Evolutionary conservation across 2,329 filamentous ascomycete genomes (phyloP).

Genomic region (Blumeriella jaapii): DNA sequence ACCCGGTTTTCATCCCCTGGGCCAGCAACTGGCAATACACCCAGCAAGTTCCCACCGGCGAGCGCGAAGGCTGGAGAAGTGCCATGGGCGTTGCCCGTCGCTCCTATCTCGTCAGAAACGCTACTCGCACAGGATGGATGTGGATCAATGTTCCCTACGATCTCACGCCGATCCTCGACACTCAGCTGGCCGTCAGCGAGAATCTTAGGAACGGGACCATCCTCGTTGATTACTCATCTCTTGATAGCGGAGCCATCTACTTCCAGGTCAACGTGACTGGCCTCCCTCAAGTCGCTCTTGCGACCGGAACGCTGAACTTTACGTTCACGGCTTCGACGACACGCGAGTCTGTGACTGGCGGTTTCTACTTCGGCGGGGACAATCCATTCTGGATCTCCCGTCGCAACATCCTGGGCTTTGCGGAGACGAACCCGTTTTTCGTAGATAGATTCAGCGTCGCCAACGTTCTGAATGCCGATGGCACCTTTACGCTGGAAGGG

Average conservation of each 20-base stretch:
- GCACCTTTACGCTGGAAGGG: slow-evolving; percentile 30
- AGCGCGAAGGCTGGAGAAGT: slow-evolving; percentile 40
- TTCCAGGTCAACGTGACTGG: slow-evolving; percentile 42
- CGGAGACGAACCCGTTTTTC: slow-evolving; percentile 38
- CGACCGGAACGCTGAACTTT: slow-evolving; percentile 34
- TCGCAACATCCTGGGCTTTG: slow-evolving; percentile 35
- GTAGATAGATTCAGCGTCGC: slow-evolving; percentile 38
- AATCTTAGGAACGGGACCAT: slow-evolving; percentile 37
- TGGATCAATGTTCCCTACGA: slow-evolving; percentile 40
- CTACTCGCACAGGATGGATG: slow-evolving; percentile 39
- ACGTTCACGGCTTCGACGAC: slow-evolving; percentile 39
- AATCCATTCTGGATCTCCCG: slow-evolving; percentile 40
- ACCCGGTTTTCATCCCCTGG: slow-evolving; percentile 37
- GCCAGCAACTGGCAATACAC: slow-evolving; percentile 50
- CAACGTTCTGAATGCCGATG: slow-evolving; percentile 15
- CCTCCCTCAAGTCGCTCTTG: slow-evolving; percentile 21
- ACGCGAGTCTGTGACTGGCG: slow-evolving; percentile 37
- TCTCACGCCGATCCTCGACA: slow-evolving; percentile 35
- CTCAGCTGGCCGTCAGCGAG: slow-evolving; percentile 32
- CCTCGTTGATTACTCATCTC: slow-evolving; percentile 37
- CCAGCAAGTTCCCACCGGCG: slow-evolving; percentile 40
- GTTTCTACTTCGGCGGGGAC: slow-evolving; percentile 38
- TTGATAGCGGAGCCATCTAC: slow-evolving; percentile 40
- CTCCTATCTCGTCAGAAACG: slow-evolving; percentile 37
- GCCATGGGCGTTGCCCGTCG: slow-evolving; percentile 42